phyloP scores from a whole-genome alignment of 768 basidiomycete genomes.

The Podaxis sp. region DNA sequence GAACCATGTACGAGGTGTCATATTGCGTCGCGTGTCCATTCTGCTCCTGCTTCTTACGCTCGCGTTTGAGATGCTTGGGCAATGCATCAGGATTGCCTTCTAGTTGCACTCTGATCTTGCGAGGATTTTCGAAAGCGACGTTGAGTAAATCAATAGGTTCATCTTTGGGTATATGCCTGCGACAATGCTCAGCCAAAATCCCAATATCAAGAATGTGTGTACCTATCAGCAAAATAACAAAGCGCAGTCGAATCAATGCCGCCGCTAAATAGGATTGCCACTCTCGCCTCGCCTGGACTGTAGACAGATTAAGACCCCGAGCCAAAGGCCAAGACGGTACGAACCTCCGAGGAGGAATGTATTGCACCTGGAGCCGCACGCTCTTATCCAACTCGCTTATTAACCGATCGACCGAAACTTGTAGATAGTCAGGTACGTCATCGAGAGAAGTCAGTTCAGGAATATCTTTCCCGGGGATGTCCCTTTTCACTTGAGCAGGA shows the following conservation, averaged over 20 bases:
- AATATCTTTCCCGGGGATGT: slow-evolving; percentile 43
- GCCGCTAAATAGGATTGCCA: slow-evolving; percentile 92
- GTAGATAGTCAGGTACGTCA: slow-evolving; percentile 43
- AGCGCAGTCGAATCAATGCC: slow-evolving; percentile 92
- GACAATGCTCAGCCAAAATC: slow-evolving; percentile 4
- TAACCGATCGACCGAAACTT: slow-evolving; percentile 46
- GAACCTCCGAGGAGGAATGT: slow-evolving; percentile 58
- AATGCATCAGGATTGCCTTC: slow-evolving; percentile 46
- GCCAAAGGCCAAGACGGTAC: slow-evolving; percentile 13
- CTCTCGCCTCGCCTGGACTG: slow-evolving; percentile 38
- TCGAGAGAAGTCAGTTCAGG: slow-evolving; percentile 37
- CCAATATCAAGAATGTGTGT: slow-evolving; percentile 20
- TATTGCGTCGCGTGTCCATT: slow-evolving; percentile 17
- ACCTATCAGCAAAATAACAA: slow-evolving; percentile 79
- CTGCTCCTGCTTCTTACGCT: slow-evolving; percentile 18
- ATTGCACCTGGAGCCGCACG: slow-evolving; percentile 63
- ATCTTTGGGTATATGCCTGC: slow-evolving; percentile 65
- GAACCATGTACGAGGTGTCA: slow-evolving; percentile 65
- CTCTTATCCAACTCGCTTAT: slow-evolving; percentile 60
- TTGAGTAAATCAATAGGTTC: slow-evolving; percentile 93
- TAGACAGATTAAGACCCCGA: slow-evolving; percentile 3
- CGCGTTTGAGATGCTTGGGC: slow-evolving; percentile 27
- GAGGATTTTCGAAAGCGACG: slow-evolving; percentile 95
- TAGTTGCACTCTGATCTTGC: slow-evolving; percentile 55
- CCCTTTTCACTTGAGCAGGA: slow-evolving; percentile 44